Evolutionary conservation across 306 rosid genomes (phyloP).

Genomic region (Vigna angularis): DNA sequence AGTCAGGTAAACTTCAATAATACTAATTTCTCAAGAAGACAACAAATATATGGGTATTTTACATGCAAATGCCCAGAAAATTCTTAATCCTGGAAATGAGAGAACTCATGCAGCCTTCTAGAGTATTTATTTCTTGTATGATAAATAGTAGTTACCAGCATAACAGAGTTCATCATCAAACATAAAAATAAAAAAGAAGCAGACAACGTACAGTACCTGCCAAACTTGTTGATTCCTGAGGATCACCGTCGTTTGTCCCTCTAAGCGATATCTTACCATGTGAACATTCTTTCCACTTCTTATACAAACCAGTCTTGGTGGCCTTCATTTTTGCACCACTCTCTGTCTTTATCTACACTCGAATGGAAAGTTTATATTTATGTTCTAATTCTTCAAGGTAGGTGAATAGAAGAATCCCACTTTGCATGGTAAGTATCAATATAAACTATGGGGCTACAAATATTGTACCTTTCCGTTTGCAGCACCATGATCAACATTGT

Average conservation of each 20-base stretch:
- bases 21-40: no score
- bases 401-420: slow-evolving; percentile 20
- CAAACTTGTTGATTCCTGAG: no score
- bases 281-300: slow-evolving; percentile 87
- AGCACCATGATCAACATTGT: slow-evolving; percentile 80
- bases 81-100: no score
- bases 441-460: slow-evolving; percentile 1
- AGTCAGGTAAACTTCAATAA: no score
- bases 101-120: no score
- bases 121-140: not conserved
- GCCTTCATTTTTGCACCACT: slow-evolving; percentile 85
- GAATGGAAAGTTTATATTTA: slow-evolving; percentile 29
- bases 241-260: slow-evolving; percentile 29
- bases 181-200: not conserved
- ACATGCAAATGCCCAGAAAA: no score
- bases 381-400: not conserved
- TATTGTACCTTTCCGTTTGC: slow-evolving; percentile 90
- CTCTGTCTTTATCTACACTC: slow-evolving; percentile 81
- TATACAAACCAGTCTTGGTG: slow-evolving; percentile 84
- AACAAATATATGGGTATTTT: no score
- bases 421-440: not conserved
- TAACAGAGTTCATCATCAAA: not conserved
- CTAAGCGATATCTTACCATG: slow-evolving; percentile 68
- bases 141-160: slow-evolving; percentile 1
- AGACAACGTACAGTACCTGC: no score